Percentiles rank a stretch among this genome's conserved stretches.
Evolutionary conservation across 352 stramenopile species (phyloP).

Genomic region (Globisporangium megalacanthum): DNA sequence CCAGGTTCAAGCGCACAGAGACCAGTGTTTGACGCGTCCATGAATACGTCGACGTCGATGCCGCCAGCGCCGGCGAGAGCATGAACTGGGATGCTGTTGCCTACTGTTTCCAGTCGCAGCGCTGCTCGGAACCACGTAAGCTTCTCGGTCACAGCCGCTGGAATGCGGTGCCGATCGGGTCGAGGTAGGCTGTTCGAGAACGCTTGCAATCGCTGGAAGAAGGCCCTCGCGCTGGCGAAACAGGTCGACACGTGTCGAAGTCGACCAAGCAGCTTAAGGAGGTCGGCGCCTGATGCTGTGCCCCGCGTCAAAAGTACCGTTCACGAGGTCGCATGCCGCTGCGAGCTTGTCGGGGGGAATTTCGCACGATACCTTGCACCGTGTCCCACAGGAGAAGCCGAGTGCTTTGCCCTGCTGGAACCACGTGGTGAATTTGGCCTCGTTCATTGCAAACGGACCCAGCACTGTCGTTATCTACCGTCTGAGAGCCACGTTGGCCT

Average conservation of each 20-base stretch:
- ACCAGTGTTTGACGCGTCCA: neutral
- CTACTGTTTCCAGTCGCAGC: neutral
- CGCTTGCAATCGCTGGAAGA: neutral
- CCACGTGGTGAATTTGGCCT: no score
- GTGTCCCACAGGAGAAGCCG: neutral
- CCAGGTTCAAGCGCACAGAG: neutral
- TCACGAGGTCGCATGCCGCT: neutral
- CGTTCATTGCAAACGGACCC: no score
- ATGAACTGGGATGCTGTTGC: neutral
- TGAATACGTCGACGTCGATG: neutral
- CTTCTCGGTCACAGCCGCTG: neutral
- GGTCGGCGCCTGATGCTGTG: no score
- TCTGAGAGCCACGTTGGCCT: no score
- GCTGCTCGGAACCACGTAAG: neutral
- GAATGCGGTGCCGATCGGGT: neutral
- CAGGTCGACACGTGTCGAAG: no score
- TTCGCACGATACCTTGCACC: neutral
- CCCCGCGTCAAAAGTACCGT: neutral
- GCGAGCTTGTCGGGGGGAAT: neutral
- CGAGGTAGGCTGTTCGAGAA: neutral
- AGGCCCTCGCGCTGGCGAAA: neutral
- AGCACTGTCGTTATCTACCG: no score
- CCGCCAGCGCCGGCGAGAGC: neutral
- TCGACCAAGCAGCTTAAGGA: no score
- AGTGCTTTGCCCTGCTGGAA: no score